phyloP scores from a whole-genome alignment of 192 early-diverging fungal genomes.

The Linnemannia elongata region DNA sequence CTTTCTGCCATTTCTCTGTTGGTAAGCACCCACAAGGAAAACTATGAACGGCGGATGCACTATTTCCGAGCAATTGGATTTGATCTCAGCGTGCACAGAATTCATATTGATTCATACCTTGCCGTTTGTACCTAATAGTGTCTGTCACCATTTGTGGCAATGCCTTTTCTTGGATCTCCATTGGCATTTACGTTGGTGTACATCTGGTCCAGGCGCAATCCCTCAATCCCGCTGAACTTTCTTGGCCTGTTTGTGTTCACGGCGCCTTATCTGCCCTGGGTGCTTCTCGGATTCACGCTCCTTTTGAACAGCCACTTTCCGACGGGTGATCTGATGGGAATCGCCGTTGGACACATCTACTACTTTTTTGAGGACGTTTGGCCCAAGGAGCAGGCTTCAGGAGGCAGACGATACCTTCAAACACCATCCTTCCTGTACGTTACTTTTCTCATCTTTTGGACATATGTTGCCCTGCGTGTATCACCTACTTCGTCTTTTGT shows the following conservation, averaged over 20 bases:
- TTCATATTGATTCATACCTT: neutral
- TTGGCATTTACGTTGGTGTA: constrained; percentile 92
- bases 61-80: neutral
- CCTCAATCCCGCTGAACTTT: constrained; percentile 89
- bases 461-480: neutral
- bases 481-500: neutral
- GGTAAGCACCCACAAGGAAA: constrained; percentile 51
- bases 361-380: constrained; percentile 97
- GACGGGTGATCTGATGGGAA: constrained; percentile 82
- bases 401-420: constrained; percentile 64
- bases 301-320: constrained; percentile 86
- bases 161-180: constrained; percentile 87
- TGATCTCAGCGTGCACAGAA: neutral
- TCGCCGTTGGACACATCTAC: constrained; percentile 93
- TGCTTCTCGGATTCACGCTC: constrained; percentile 88
- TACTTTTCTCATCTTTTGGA: neutral
- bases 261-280: constrained; percentile 94
- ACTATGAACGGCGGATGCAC: neutral
- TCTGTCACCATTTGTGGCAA: constrained; percentile 61
- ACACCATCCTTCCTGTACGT: constrained; percentile 70
- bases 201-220: constrained; percentile 97
- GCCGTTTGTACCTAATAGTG: constrained; percentile 20
- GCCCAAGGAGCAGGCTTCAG: constrained; percentile 77
- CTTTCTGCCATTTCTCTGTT: constrained; percentile 72
- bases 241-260: constrained; percentile 92